phyloP scores from a whole-genome alignment of 345 rosid species.

The Eucalyptus victrix region DNA sequence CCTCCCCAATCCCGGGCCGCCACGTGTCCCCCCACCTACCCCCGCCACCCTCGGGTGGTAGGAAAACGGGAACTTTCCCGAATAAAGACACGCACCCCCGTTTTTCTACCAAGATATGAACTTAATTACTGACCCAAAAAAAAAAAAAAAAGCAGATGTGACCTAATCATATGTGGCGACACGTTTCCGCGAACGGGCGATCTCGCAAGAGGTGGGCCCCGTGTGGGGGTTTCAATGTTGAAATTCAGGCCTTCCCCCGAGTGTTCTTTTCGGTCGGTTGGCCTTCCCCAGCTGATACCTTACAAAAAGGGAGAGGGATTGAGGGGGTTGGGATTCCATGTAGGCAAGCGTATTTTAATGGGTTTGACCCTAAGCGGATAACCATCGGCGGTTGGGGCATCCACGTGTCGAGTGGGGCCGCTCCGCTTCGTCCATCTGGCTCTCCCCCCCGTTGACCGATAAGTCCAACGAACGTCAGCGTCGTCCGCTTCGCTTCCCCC shows the following conservation, averaged over 20 bases:
- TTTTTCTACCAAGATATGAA: neutral
- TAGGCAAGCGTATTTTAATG: neutral
- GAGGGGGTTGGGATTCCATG: neutral
- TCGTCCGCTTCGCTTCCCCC: neutral
- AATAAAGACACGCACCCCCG: neutral
- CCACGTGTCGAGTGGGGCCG: neutral
- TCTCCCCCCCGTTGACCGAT: neutral
- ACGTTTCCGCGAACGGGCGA: slow-evolving; percentile 13
- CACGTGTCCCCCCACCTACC: neutral
- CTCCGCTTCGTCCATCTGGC: neutral
- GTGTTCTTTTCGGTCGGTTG: no score
- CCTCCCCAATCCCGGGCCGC: neutral
- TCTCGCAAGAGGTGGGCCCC: neutral
- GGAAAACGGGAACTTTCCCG: neutral
- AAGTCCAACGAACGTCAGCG: neutral
- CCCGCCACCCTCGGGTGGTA: neutral
- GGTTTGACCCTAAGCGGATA: slow-evolving; percentile 1
- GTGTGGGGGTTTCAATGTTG: neutral
- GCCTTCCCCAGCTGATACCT: neutral
- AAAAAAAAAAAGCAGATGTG: neutral
- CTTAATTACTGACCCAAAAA: neutral
- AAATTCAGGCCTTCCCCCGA: neutral
- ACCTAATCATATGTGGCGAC: slow-evolving; percentile 31
- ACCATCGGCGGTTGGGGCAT: neutral
- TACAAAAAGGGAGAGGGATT: neutral